Evolutionary conservation across 345 rosid genomes (phyloP).

Genomic region (Lepidium sativum): DNA sequence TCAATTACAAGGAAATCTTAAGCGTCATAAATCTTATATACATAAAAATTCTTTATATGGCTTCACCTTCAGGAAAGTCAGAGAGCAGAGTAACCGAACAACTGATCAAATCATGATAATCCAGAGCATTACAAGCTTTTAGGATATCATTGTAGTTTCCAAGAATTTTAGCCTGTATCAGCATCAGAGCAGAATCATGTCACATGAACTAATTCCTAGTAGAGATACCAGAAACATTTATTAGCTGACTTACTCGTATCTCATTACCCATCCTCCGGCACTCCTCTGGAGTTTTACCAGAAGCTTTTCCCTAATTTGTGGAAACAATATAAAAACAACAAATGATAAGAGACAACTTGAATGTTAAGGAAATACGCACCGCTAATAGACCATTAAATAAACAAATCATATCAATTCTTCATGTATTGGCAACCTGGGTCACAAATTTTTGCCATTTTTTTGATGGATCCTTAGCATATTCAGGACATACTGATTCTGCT

Average conservation of each 20-base stretch:
- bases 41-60: conserved; percentile 1
- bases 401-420: not conserved
- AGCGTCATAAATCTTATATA: conserved; percentile 2
- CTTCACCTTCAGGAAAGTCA: conserved; percentile 70
- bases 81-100: conserved; percentile 69
- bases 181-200: conserved; percentile 20
- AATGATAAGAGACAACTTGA: not conserved
- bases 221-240: conserved; percentile 11
- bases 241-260: conserved; percentile 56
- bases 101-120: conserved; percentile 87
- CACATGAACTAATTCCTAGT: conserved; percentile 10
- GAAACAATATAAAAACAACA: conserved; percentile 2
- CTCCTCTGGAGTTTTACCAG: conserved; percentile 64
- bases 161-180: conserved; percentile 73
- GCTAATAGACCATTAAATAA: not conserved
- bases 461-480: conserved; percentile 61
- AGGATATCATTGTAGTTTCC: conserved; percentile 56
- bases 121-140: conserved; percentile 77
- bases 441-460: conserved; percentile 92
- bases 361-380: not conserved
- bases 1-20: conserved; percentile 15
- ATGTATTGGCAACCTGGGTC: conserved; percentile 50
- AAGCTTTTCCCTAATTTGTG: conserved; percentile 75
- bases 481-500: conserved; percentile 33
- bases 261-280: conserved; percentile 55